These are phyloP conservation scores for Lactifluus pinguis DNA, from an alignment of 768 basidiomycete species.

Conservation along the genomic window DNA sequence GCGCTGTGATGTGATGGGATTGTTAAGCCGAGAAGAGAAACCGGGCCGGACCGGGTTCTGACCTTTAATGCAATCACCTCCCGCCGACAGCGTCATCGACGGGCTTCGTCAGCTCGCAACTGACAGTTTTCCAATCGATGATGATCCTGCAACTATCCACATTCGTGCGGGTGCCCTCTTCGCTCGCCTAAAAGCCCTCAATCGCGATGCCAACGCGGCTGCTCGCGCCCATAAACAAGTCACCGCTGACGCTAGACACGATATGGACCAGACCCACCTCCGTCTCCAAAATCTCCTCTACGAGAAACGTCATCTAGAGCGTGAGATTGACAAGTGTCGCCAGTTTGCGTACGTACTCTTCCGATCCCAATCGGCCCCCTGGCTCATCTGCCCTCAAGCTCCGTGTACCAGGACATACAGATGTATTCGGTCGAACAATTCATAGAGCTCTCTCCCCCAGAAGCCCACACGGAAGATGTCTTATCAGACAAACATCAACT, in stretches of 20 bases:
- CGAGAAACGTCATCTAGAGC: slow-evolving; percentile 82
- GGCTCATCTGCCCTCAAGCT: slow-evolving; percentile 34
- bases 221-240: slow-evolving; percentile 66
- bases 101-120: slow-evolving; percentile 57
- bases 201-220: slow-evolving; percentile 62
- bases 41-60: neutral
- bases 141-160: slow-evolving; percentile 48
- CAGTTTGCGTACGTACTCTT: slow-evolving; percentile 69
- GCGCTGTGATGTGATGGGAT: neutral
- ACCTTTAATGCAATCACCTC: slow-evolving; percentile 22
- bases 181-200: slow-evolving; percentile 68
- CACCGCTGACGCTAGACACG: slow-evolving; percentile 64
- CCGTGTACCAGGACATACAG: slow-evolving; percentile 82
- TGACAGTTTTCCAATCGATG: slow-evolving; percentile 33
- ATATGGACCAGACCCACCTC: slow-evolving; percentile 87
- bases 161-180: slow-evolving; percentile 69
- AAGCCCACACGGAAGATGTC: slow-evolving; percentile 50
- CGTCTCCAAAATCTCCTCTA: slow-evolving; percentile 81
- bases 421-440: slow-evolving; percentile 67
- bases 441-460: slow-evolving; percentile 54
- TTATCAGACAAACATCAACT: slow-evolving; percentile 68
- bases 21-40: too few species aligned
- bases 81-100: slow-evolving; percentile 43
- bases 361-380: neutral
- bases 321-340: slow-evolving; percentile 87